phyloP scores from a whole-genome alignment of 2,329 filamentous ascomycete species.

The Ophiostoma piceae region DNA sequence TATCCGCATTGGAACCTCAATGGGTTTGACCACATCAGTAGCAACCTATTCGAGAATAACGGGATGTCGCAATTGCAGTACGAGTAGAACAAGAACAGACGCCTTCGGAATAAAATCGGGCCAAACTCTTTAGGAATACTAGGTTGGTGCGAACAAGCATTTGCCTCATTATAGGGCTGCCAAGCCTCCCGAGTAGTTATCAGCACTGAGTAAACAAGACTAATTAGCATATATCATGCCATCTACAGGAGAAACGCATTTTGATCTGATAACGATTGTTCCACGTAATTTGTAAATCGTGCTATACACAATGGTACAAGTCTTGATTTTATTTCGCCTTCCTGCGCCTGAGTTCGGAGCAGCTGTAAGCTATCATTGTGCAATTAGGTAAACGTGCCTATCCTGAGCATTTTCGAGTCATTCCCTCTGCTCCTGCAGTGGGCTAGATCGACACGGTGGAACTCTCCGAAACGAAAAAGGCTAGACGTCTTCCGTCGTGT shows the following conservation, averaged over 20 bases:
- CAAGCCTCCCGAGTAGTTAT: background rate
- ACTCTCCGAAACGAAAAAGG: background rate
- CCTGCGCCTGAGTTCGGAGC: background rate
- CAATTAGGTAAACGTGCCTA: background rate
- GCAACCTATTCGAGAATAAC: background rate
- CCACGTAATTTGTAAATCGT: background rate
- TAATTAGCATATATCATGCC: no score
- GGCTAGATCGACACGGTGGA: conserved; percentile 15
- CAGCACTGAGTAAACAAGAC: background rate
- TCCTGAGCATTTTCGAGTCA: background rate
- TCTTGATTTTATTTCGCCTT: background rate
- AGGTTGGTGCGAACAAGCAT: background rate
- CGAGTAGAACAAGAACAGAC: background rate
- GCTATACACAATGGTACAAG: background rate
- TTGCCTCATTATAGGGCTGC: background rate
- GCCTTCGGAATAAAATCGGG: background rate
- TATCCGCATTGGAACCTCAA: background rate
- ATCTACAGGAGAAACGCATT: background rate
- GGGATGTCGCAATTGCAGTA: background rate
- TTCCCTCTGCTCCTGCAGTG: background rate
- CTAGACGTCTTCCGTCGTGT: background rate
- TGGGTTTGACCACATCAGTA: background rate
- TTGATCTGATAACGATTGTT: background rate
- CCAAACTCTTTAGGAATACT: background rate
- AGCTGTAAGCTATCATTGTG: background rate